Evolutionary conservation across 371 early-diverging fungal species (phyloP).

Genomic region (Actinomucor elegans): DNA sequence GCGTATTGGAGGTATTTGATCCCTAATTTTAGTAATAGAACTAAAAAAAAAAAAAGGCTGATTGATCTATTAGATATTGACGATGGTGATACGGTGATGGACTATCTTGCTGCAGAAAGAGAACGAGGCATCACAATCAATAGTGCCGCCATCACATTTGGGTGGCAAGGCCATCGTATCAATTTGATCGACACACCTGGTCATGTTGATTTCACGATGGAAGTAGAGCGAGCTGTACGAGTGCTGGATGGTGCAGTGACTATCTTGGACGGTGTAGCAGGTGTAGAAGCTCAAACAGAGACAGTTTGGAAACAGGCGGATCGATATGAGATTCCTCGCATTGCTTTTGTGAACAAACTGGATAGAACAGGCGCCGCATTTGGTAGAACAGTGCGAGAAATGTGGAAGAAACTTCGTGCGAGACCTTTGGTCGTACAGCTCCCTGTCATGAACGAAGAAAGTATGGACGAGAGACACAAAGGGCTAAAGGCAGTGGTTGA

Average conservation of each 20-base stretch:
- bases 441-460: conserved; percentile 62
- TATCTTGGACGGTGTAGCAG: conserved; percentile 91
- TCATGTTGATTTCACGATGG: conserved; percentile 95
- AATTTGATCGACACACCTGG: conserved; percentile 97
- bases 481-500: conserved; percentile 72
- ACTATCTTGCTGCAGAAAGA: conserved; percentile 87
- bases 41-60: too few relatives aligned
- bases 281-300: conserved; percentile 97
- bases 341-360: conserved; percentile 94
- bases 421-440: conserved; percentile 74
- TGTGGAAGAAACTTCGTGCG: conserved; percentile 65
- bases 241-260: conserved; percentile 94
- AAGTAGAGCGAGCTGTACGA: conserved; percentile 90
- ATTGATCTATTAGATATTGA: conserved; percentile 68
- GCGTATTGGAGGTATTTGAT: conserved; percentile 80
- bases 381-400: conserved; percentile 61
- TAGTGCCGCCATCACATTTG: conserved; percentile 93
- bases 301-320: conserved; percentile 93
- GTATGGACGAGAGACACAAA: conserved; percentile 22
- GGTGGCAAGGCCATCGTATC: conserved; percentile 82
- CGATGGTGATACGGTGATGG: conserved; percentile 92
- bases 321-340: conserved; percentile 78
- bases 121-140: conserved; percentile 95
- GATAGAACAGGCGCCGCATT: conserved; percentile 85
- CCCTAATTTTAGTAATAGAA: neutral